Percentiles rank a stretch among this genome's conserved stretches.
Conservation (phyloP, 495 filamentous ascomycete species). For the Polyplosphaeria fusca region DNA sequence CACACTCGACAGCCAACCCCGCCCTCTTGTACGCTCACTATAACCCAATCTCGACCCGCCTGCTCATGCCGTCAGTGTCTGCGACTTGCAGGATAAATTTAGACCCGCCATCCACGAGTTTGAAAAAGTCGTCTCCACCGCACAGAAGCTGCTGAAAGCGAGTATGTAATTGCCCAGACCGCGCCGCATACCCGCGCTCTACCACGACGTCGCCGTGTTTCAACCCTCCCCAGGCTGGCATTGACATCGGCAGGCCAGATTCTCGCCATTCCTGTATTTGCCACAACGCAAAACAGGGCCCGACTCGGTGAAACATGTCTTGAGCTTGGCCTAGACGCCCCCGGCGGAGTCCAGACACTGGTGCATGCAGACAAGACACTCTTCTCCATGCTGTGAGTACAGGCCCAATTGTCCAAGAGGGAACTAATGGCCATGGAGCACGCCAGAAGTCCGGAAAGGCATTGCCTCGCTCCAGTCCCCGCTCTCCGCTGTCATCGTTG, state of each 20-base stretch:
- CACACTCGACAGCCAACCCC: conserved; percentile 33
- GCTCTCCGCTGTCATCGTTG: conserved; percentile 62
- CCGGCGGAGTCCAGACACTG: conserved; percentile 42
- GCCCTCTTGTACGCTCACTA: conserved; percentile 37
- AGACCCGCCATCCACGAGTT: conserved; percentile 76
- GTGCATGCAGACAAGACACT: conserved; percentile 76
- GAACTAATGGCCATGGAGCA: too few species aligned
- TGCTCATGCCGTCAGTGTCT: conserved; percentile 60
- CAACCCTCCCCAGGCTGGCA: conserved; percentile 2
- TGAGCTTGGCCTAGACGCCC: conserved; percentile 56
- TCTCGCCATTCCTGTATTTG: conserved; percentile 73
- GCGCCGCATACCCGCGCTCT: neutral
- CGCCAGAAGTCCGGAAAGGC: conserved; percentile 38
- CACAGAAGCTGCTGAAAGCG: conserved; percentile 52
- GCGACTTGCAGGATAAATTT: conserved; percentile 96
- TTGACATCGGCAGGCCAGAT: conserved; percentile 42
- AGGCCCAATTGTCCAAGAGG: too few species aligned
- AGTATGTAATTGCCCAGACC: conserved; percentile 38
- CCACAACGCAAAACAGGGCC: conserved; percentile 76
- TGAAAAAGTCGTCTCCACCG: conserved; percentile 60
- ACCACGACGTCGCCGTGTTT: neutral
- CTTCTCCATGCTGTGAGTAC: conserved; percentile 76
- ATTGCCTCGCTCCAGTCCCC: conserved; percentile 24
- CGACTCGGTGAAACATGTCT: conserved; percentile 74
- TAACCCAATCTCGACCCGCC: neutral